phyloP scores from a whole-genome alignment of 352 stramenopile genomes.

The Aphanomyces cochlioides region DNA sequence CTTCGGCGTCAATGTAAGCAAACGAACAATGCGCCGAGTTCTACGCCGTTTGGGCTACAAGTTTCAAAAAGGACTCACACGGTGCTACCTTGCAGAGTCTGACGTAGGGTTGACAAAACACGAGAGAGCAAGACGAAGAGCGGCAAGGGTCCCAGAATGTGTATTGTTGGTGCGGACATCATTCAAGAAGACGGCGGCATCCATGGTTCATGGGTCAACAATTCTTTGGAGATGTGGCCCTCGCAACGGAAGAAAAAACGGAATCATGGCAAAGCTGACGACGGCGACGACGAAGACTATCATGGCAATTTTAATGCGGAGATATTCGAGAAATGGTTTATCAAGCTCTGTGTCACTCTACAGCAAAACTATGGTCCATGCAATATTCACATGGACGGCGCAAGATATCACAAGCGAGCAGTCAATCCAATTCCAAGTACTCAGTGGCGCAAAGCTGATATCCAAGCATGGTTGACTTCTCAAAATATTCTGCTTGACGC shows the following conservation, averaged over 20 bases:
- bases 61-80: background rate
- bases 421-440: conserved; percentile 6
- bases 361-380: background rate
- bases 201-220: no score
- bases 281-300: conserved; percentile 16
- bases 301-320: conserved; percentile 29
- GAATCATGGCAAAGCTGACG: no score
- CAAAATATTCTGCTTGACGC: conserved; percentile 7
- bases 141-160: conserved; percentile 14
- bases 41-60: background rate
- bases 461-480: conserved; percentile 18
- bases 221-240: conserved; percentile 5
- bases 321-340: conserved; percentile 26
- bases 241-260: background rate
- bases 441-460: conserved; percentile 1
- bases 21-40: conserved; percentile 7
- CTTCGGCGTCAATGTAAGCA: background rate
- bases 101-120: background rate
- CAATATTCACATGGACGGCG: conserved; percentile 24
- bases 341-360: conserved; percentile 5
- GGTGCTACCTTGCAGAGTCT: background rate
- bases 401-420: conserved; percentile 26
- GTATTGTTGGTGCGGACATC: conserved; percentile 28
- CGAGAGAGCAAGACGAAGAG: background rate
- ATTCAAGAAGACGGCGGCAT: no score